Evolutionary conservation across 345 rosid species (phyloP), one percentile per base, ranked within the genome.

Genomic region (Garcia nutans): DNA sequence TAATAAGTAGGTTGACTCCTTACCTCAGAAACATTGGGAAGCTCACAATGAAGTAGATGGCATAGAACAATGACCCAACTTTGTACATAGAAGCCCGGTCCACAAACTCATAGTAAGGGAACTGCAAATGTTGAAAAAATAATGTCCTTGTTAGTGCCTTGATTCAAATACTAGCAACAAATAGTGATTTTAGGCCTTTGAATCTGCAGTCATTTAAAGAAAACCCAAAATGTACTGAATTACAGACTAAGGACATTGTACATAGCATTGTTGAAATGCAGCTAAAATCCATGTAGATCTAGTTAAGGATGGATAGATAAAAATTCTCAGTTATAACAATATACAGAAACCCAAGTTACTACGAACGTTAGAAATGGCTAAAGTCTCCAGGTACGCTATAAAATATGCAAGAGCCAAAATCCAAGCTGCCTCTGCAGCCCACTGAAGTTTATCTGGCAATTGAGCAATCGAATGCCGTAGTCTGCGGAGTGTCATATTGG

Each of bases 11-110:
- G 57, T 77, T 71, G 19, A 37, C 24, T 42, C 75, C 87, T 86
- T 84, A 93, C 99, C 99, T 93, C 79, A 93, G 83, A 83, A 96
- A 96, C 99, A 96, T 96, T 28, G 99, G 98, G 77, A 96, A 96
- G 92, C 99, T 96, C 61, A 96, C 97, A 33, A 96, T 13, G 88
- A 96, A 93, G 88, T 93, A 96, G 77, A 93, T 88, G 62, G 99
- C 99, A 81, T 96, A 96, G 84, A 96, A 96, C 85, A 96, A 79
- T 61, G 91, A 96, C 31, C 99, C 99, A 80, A 96, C 95, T 87
- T 74, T 89, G 85, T 96, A 96, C 99, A 96, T 96, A 74, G 92
- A 89, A 62, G 87, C 91, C 74, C 99, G 93, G 80, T 96, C 99
- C 79, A 93, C 97, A 52, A 96, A 96, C 62, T 90, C 93, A 28